These are phyloP conservation scores for Aureobasidium sp. DNA, from an alignment of 2,329 filamentous ascomycete species.

Conservation along the genomic window DNA sequence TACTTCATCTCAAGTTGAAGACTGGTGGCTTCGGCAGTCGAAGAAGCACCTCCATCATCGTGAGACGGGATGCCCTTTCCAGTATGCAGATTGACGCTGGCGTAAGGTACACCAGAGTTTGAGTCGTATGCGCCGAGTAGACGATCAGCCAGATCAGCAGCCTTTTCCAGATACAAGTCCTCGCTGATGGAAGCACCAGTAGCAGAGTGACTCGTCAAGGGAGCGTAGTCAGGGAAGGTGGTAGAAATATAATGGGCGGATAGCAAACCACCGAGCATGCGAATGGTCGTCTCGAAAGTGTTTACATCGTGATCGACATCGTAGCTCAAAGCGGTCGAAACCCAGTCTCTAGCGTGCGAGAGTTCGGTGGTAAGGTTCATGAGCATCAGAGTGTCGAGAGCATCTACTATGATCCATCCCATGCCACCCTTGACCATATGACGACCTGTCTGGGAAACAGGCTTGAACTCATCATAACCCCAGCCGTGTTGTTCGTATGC, in stretches of 20 bases:
- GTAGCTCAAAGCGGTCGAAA: constrained; percentile 70
- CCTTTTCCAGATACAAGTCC: constrained; percentile 93
- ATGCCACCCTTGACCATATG: constrained; percentile 85
- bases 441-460: constrained; percentile 65
- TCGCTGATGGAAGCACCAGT: constrained; percentile 67
- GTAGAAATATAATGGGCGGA: constrained; percentile 94
- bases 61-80: constrained; percentile 72
- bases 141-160: constrained; percentile 82
- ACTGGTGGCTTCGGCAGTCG: constrained; percentile 86
- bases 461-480: constrained; percentile 86
- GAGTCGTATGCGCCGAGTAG: constrained; percentile 83
- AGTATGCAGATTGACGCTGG: constrained; percentile 79
- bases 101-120: constrained; percentile 75
- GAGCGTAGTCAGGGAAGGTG: constrained; percentile 68
- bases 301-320: constrained; percentile 93
- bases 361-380: constrained; percentile 93
- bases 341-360: constrained; percentile 79
- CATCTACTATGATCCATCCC: constrained; percentile 97
- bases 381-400: constrained; percentile 91
- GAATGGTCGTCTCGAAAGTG: constrained; percentile 95
- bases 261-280: constrained; percentile 88
- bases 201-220: constrained; percentile 45
- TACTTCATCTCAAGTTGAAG: constrained; percentile 97
- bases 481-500: constrained; percentile 88
- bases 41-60: constrained; percentile 76